A percentile compares a stretch with the other conserved stretches of the same genome.
These are phyloP conservation scores for Aspergillus hiratsukae DNA, from an alignment of 2,329 filamentous ascomycete species.

Conservation along the genomic window DNA sequence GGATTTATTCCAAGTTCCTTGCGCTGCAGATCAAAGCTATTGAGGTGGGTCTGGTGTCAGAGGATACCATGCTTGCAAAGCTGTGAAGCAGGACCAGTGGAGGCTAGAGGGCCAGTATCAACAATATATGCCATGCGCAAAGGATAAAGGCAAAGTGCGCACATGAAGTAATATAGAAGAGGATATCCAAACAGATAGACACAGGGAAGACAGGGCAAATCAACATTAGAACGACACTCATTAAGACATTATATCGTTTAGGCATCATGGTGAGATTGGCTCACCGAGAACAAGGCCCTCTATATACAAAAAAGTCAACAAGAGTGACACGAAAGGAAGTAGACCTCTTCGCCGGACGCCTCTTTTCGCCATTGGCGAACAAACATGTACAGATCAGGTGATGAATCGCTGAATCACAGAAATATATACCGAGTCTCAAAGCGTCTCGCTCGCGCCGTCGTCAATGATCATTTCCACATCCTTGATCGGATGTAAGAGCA, in stretches of 20 bases:
- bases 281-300: background rate
- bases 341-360: background rate
- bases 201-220: background rate
- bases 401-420: background rate
- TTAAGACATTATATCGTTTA: background rate
- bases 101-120: background rate
- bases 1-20: constrained; percentile 54
- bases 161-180: background rate
- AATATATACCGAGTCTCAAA: background rate
- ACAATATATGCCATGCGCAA: background rate
- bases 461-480: constrained; percentile 56
- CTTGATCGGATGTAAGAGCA: constrained; percentile 88
- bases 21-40: constrained; percentile 49
- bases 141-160: background rate
- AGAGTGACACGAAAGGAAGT: background rate
- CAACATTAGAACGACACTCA: background rate
- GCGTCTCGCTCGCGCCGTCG: constrained; percentile 17
- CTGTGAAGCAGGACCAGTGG: background rate
- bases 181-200: background rate
- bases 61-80: background rate
- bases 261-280: background rate
- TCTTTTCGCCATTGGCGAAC: background rate
- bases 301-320: background rate
- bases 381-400: background rate
- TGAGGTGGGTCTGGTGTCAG: constrained; percentile 33